Base-by-base conservation (phyloP, 2,329 filamentous ascomycete species). In the Septoria petroselini region DNA sequence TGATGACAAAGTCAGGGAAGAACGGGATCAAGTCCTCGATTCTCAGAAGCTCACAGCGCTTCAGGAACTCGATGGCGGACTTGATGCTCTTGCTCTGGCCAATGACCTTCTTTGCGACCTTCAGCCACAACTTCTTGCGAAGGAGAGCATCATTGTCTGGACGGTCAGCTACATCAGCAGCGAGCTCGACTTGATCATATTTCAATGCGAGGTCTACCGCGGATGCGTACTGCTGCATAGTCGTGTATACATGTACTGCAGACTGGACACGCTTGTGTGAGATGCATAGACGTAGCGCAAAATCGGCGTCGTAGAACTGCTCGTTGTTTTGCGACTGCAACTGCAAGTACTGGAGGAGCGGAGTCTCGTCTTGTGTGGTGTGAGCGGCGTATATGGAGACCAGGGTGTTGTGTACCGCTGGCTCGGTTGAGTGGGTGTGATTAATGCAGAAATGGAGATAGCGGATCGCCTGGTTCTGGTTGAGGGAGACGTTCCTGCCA, bases 11-110 rank as follows among this genome's bases (percentile, higher is more conserved):
- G 68, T 98, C 93, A 0, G 93, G 93, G 72, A 98, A 98, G 75
- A 98, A 96, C 0, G 93, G 93, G 33, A 98, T 97, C 23, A 98
- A 73, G 64, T 98, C 93, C 71, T 98, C 93, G 57, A 98, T 98
- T 56, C 86, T 85, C 41, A 98, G 80, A 9, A 97, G 77, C 53
- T 96, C 90, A 67, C 91, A 96, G 7, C 89, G 84, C 60, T 89
- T 88, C 9, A 97, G 78, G 65, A 98, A 96, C 54, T 94, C 88
- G 59, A 98, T 95, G 2, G 93, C 93, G 1, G 71, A 68, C 54
- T 76, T 96, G 76, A 97, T 96, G 43, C 89, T 88, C 52, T 86
- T 85, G 5, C 83, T 86, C 56, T 91, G 83, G 1, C 83, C 84
- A 58, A 98, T 96, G 41, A 97, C 93, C 64, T 91, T 95, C 66